Base-by-base conservation (phyloP, 2,329 filamentous ascomycete species). In the Verticillium isaacii region DNA sequence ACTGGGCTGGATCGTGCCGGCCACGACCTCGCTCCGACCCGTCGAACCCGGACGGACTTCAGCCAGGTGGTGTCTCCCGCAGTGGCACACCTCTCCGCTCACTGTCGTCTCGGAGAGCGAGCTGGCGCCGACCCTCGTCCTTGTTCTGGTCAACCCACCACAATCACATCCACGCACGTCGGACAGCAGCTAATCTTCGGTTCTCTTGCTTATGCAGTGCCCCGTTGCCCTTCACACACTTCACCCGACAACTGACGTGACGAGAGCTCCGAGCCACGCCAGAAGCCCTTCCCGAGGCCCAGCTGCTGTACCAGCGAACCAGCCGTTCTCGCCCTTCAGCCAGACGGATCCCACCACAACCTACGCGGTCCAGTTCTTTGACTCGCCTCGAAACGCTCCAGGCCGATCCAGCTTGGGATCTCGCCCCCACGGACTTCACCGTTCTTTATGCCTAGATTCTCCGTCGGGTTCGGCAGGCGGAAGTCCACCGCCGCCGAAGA, bases 371-470 rank as follows among this genome's bases (percentile, higher is more conserved):
- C 15, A 9, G 39, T n/a, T 9, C 17, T 9, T n/a, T 8, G 39
- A 45, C 39, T n/a, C 29, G 29, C 29, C 29, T 29, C 29, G 29
- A 3, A 23, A 15, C 45, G 23, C 11, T 14, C 19, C 45, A 23
- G 5, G 2, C 45, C 23, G 45, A 52, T 52, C 45, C n/a, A 29
- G 19, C 19, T 12, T 25, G 19, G 19, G n/a, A 52, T 52, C 19
- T n/a, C 29, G 29, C 29, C 8, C 45, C 8, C n/a, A 12, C n/a
- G 12, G 6, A 52, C 45, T 23, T 11, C 45, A 23, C 9, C 70
- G 64, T 71, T 75, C 77, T 80, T 80, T 74, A 87, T 87, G 85
- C 82, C 82, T 84, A 85, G 82, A 76, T 87, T 87, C 74, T 82
- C 83, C 65, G 82, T 82, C 71, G 77, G 80, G 65, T 87, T 87